These are phyloP conservation scores for Oemleria cerasiformis DNA, from an alignment of 306 rosid genomes.

Conservation along the genomic window DNA sequence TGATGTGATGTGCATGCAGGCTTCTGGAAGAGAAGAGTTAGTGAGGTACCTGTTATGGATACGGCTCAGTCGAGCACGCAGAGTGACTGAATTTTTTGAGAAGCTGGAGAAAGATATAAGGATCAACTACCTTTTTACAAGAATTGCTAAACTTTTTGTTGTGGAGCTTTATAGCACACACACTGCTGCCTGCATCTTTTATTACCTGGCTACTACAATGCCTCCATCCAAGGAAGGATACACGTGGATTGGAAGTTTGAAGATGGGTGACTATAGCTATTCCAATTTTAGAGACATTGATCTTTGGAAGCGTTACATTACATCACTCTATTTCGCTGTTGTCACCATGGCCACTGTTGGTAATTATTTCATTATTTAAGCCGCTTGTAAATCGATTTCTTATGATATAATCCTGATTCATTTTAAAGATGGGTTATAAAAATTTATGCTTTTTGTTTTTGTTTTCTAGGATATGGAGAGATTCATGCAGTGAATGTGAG, in stretches of 20 bases:
- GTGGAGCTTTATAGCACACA: slow-evolving; percentile 71
- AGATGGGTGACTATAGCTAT: slow-evolving; percentile 55
- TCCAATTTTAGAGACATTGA: slow-evolving; percentile 49
- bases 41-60: slow-evolving; percentile 57
- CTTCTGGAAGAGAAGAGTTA: slow-evolving; percentile 37
- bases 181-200: slow-evolving; percentile 64
- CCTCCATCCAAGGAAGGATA: slow-evolving; percentile 45
- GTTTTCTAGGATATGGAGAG: slow-evolving; percentile 62
- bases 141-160: slow-evolving; percentile 53
- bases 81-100: slow-evolving; percentile 51
- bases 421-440: background rate
- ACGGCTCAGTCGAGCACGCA: slow-evolving; percentile 44
- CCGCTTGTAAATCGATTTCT: background rate
- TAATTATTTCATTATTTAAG: slow-evolving; percentile 16
- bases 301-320: slow-evolving; percentile 61
- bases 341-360: slow-evolving; percentile 76
- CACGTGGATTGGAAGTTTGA: slow-evolving; percentile 74
- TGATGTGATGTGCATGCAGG: slow-evolving; percentile 28
- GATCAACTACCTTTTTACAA: slow-evolving; percentile 46
- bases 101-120: slow-evolving; percentile 54
- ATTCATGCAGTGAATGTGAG: slow-evolving; percentile 63
- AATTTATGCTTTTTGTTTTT: background rate
- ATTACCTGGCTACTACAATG: slow-evolving; percentile 64
- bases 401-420: background rate
- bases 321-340: slow-evolving; percentile 66